A percentile compares a stretch with the other conserved stretches of the same genome.
Conservation (phyloP, 306 rosid species). For the Vicia villosa region DNA sequence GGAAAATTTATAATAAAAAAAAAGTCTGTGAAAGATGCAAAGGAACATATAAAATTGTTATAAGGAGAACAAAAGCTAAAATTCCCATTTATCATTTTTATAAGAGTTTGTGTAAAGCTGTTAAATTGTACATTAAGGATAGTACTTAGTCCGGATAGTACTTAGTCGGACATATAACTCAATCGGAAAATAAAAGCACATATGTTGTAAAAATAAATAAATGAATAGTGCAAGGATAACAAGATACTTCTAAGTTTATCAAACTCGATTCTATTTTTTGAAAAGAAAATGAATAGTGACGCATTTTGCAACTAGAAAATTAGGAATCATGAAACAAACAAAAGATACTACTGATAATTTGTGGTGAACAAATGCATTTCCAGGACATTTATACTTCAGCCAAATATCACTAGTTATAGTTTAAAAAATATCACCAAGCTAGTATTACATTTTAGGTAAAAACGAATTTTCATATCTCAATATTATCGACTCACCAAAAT, state of each 20-base stretch:
- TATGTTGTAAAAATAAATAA: neutral
- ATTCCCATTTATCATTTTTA: constrained; percentile 2
- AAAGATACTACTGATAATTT: constrained; percentile 15
- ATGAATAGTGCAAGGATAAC: constrained; percentile 20
- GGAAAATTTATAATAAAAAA: constrained; percentile 16
- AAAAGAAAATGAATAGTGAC: constrained; percentile 28
- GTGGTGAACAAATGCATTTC: constrained; percentile 22
- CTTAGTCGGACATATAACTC: neutral
- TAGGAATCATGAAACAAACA: constrained; percentile 17
- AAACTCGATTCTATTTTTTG: constrained; percentile 7
- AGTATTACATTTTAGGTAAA: constrained; percentile 10
- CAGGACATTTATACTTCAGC: constrained; percentile 27
- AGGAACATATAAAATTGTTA: constrained; percentile 26
- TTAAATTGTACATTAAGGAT: neutral
- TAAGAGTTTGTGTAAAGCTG: neutral
- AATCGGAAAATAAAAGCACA: constrained; percentile 23
- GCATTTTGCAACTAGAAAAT: constrained; percentile 25
- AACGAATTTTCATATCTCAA: constrained; percentile 26
- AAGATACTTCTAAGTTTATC: constrained; percentile 10
- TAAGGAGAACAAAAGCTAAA: constrained; percentile 36
- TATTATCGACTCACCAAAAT: constrained; percentile 80
- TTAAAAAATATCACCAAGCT: constrained; percentile 21
- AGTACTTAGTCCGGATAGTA: constrained; percentile 32
- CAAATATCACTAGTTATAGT: constrained; percentile 25
- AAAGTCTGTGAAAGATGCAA: neutral